Base-by-base conservation (phyloP, 495 filamentous ascomycete species). In the Podospora pseudocomata region DNA sequence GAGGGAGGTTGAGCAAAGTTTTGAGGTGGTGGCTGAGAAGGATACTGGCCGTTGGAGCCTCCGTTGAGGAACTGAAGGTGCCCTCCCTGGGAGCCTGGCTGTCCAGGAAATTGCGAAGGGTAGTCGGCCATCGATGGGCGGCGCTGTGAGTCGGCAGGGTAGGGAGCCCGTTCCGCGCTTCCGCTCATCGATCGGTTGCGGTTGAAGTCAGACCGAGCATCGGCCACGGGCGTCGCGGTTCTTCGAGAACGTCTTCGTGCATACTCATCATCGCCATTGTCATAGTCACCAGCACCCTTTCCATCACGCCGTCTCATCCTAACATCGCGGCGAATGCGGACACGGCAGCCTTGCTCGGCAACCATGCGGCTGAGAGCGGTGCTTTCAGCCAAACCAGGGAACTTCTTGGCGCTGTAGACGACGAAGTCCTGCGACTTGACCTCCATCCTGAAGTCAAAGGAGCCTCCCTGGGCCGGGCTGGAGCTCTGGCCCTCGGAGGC, bases 331-430 rank as follows among this genome's bases (percentile, higher is more conserved):
- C 95, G 87, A 73, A 99, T 99, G 28, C 95, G 90, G 56, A 99
- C 95, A 67, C 96, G 93, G 77, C 95, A 99, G 55, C 95, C 95
- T 78, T 99, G 95, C 77, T 99, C 95, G 9, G 95, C 94, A 66
- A 99, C 93, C 54, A 91, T 89, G 58, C 93, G 89, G 73, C 94
- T 97, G 49, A 98, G 83, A 5, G 85, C 81, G 0, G 95, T 99
- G 79, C 93, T 97, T 78, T 95, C 94, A 1, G 92, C 89, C 71
- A 99, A 81, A 13, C 95, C 95, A 53, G 95, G 95, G 82, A 99
- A 99, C 82, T 97, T 99, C 88, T 99, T 99, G 27, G 95, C 95
- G 72, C 93, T 97, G 82, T 89, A 99, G 11, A 98, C 96, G 5
- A 84, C 88, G 76, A 99, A 99, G 1, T 92, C 89, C 23, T 83